A percentile compares a stretch with the other conserved stretches of the same genome.
These are phyloP conservation scores for Komagataea norvegica DNA, from an alignment of 1,139 yeast genomes.

Conservation along the genomic window DNA sequence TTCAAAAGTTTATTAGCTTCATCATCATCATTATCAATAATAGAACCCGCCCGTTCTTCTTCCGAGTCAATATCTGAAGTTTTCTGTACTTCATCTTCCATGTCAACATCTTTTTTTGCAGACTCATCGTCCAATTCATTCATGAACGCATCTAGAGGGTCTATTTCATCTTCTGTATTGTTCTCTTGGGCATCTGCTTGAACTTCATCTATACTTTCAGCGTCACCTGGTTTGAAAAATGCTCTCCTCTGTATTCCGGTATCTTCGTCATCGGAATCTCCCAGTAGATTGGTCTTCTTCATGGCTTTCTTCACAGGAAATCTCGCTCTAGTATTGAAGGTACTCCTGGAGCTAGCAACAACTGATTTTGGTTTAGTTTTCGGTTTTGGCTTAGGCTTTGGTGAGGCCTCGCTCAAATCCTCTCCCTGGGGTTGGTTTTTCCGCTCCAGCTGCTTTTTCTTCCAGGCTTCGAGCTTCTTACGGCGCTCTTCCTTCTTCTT, in stretches of 20 bases:
- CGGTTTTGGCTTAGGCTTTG: conserved; percentile 1
- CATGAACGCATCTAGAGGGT: conserved; percentile 32
- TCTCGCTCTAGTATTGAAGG: conserved; percentile 3
- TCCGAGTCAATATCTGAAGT: neutral
- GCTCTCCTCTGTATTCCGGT: conserved; percentile 15
- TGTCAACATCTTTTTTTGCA: neutral
- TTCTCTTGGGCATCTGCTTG: conserved; percentile 17
- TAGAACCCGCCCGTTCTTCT: conserved; percentile 8
- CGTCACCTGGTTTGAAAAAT: conserved; percentile 20
- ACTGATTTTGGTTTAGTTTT: neutral
- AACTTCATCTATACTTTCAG: conserved; percentile 5
- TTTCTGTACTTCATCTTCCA: neutral
- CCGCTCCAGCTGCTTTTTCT: conserved; percentile 34
- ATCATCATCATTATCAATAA: conserved; percentile 25
- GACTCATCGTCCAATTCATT: conserved; percentile 11
- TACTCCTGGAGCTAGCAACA: conserved; percentile 6
- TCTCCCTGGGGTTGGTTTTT: conserved; percentile 25
- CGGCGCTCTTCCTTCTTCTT: conserved; percentile 25
- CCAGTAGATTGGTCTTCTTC: conserved; percentile 22
- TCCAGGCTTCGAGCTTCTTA: conserved; percentile 39
- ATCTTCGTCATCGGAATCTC: conserved; percentile 29
- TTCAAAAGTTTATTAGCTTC: conserved; percentile 33
- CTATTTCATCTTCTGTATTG: conserved; percentile 10
- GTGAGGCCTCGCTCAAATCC: too few relatives aligned
- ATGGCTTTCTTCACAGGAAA: conserved; percentile 5